Evolutionary conservation across 305 asterid genomes (phyloP), one percentile per base, ranked within the genome.

Genomic region (Ajuga reptans): DNA sequence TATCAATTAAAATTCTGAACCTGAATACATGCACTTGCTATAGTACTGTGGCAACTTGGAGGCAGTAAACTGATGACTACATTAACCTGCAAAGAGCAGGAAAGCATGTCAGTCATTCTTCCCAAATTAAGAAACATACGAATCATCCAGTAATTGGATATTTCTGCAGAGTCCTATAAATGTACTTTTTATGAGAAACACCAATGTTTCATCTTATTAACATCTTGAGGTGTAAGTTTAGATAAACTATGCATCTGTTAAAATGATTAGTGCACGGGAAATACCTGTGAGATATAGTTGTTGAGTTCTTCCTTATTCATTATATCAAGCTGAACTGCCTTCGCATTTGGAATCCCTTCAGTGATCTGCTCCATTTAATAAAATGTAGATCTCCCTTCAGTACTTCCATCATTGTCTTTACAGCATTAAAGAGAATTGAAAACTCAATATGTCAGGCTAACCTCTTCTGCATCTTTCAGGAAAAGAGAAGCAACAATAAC

Each of bases 61-160:
- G 97, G 99, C 71, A 90, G 86, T 80, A 93, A 84, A 71, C 99
- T 93, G 83, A 93, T 85, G 46, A 93, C 97, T 45, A 93, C 87
- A 66, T 89, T 91, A 75, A 81, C 95, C 97, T 93, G 91, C 81
- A 79, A 34, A 73, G 21, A 54, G 62, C 45, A 52, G 65, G 65
- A 56, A 79, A 68, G 69, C 24, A 52, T 9, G 45, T 54, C 41
- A 6, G 41, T 18, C 73, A 29, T 65, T 65, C 27, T 17, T 59
- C 45, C 56, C 51, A 29, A 45, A 64, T 64, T n/a, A 60, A 46
- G 18, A 62, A 33, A 17, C 5, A 36, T 6, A 9, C 9, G 17
- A 41, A 21, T 37, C 0, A 46, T 58, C 46, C 63, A 45, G 14
- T 4, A 36, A 39, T 39, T 29, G 9, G 39, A 11, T 54, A 9